Base-by-base conservation (phyloP, 805 yeast species). In the Pichia rugopelliculosa region DNA sequence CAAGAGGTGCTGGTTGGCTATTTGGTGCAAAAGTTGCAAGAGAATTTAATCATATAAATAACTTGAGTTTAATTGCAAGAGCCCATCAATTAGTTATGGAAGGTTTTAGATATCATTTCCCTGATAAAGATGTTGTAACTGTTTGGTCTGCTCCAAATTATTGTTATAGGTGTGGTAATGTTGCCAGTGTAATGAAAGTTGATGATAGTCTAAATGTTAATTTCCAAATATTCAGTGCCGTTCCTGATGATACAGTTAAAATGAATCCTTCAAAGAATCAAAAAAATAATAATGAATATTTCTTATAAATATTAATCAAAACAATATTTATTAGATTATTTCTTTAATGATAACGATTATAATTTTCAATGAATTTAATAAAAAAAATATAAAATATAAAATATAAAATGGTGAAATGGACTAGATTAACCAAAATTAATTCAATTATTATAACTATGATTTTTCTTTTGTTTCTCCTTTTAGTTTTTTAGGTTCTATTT, bases 61-160 rank as follows among this genome's bases (percentile, higher is more conserved):
- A 89, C 54, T 72, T 93, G 52, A 80, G 79, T 54, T 71, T 91
- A 56, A 89, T 91, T 49, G 97, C 99, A 11, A 76, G 99, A 58
- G 98, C 98, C 0, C 99, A 91, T 70, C 99, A 91, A 68, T 77
- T 91, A 65, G 98, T 93, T 20, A 95, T 93, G 96, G 99, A 91
- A 64, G 99, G 99, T 2, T 91, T 88, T 74, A 79, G 91, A 56
- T 93, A 90, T 64, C 98, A 93, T 69, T 93, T 93, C 71, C 88
- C 89, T 53, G 96, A 91, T 56, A 87, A 89, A 59, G 96, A 87
- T 61, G 97, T 91, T 45, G 99, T 91, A 34, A 91, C 99, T 0
- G 98, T 91, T 34, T 91, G 98, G 98, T 81, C 90, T 11, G 97
- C 97, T 17, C 98, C 98, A 41, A 90, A 90, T 66, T 90, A 90